Evolutionary conservation across 2,329 filamentous ascomycete genomes (phyloP), one percentile per base, ranked within the genome.

Genomic region (Uncinocarpus reesii): DNA sequence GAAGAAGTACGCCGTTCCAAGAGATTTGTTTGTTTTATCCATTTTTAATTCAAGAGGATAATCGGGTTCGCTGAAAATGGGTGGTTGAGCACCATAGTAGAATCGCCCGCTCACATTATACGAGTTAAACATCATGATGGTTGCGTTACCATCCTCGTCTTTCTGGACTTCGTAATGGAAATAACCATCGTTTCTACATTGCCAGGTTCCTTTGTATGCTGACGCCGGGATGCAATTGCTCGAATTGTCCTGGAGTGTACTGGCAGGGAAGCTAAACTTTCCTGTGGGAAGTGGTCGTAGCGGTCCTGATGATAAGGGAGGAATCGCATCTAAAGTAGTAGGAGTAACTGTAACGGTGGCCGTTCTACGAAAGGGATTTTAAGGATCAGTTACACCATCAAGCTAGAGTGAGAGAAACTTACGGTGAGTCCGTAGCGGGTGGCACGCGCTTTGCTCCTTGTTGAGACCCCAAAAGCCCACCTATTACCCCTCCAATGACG

Each of bases 1-100:
- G 58, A 84, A 84, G 56, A 81, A 81, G 58, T 75, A 77, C 4
- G 80, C 80, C 11, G 80, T 78, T 1, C 81, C 81, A 52, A 74
- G 69, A 11, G 64, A 64, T 31, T 71, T 66, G 48, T 76, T 74
- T 51, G 78, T 74, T 31, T 73, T 70, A 60, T 84, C 81, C 29
- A 67, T 64, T 35, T 80, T 77, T 26, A 80, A 68, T 18, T 69
- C 65, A 51, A 84, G 61, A 1, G 67, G 60, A 53, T 76, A 69
- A 23, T 71, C 63, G 7, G 56, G 60, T 32, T 60, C 51, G 11
- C 59, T 57, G 38, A 77, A 66, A 24, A 70, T 60, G 1, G 79
- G 79, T n/a, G 73, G 66, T 58, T 84, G 80, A 2, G 78, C 70
- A 11, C 81, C 81, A 57, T 83, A 84, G 20, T 70, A 68, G 48